Conservation (phyloP, 2,329 filamentous ascomycete species). For the Clarireedia monteithiana region DNA sequence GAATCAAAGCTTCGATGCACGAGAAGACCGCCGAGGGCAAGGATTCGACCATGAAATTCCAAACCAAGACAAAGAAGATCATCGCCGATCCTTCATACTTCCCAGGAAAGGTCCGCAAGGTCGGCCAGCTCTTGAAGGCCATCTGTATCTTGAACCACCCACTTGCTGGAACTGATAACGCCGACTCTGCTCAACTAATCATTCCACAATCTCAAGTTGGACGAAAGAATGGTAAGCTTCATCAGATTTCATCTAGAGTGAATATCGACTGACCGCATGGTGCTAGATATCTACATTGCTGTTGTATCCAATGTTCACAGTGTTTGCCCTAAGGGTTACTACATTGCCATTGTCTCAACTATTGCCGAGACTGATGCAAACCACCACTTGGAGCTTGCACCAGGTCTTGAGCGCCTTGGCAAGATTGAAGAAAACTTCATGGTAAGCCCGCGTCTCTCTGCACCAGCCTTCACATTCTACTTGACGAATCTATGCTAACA, state of each 20-base stretch:
- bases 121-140: slow-evolving; percentile 86
- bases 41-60: slow-evolving; percentile 75
- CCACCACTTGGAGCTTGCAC: slow-evolving; percentile 90
- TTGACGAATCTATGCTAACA: slow-evolving; percentile 5
- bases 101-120: slow-evolving; percentile 76
- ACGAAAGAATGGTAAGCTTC: slow-evolving; percentile 64
- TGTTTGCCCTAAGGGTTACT: slow-evolving; percentile 98
- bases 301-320: slow-evolving; percentile 94
- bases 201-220: slow-evolving; percentile 97
- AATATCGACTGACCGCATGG: background rate
- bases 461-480: background rate
- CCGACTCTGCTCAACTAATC: slow-evolving; percentile 89
- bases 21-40: slow-evolving; percentile 55
- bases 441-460: slow-evolving; percentile 39
- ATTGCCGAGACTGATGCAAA: slow-evolving; percentile 89
- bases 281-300: slow-evolving; percentile 86
- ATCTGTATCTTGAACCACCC: slow-evolving; percentile 98
- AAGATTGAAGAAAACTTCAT: slow-evolving; percentile 96
- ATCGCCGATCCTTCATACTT: slow-evolving; percentile 97
- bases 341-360: slow-evolving; percentile 95
- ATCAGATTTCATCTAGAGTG: slow-evolving; percentile 6
- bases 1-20: slow-evolving; percentile 97
- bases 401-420: slow-evolving; percentile 86
- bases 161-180: slow-evolving; percentile 78
- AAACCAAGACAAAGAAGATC: slow-evolving; percentile 94